These are phyloP conservation scores for Clavispora phyllophila DNA, from an alignment of 805 yeast species.

Conservation along the genomic window DNA sequence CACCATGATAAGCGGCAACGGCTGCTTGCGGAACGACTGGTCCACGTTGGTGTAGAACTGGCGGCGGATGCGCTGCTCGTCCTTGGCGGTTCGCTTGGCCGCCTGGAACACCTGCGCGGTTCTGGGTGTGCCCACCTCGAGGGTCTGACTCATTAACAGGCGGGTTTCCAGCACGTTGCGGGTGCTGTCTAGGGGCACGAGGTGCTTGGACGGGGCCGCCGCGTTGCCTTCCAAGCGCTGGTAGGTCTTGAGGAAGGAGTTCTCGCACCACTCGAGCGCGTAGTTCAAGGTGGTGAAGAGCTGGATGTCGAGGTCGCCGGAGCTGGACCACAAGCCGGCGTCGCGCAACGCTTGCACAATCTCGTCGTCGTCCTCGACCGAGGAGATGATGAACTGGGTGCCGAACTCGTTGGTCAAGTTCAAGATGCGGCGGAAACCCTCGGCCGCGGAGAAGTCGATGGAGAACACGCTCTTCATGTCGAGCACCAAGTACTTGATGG, in stretches of 20 bases:
- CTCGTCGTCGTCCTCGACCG: constrained; percentile 63
- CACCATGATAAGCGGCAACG: constrained; percentile 60
- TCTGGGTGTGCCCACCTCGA: constrained; percentile 42
- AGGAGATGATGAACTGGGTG: constrained; percentile 71
- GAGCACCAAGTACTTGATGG: constrained; percentile 74
- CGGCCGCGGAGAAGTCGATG: constrained; percentile 93
- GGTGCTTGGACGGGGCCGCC: not conserved
- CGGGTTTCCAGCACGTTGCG: constrained; percentile 2
- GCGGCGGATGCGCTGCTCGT: constrained; percentile 38
- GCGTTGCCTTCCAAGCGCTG: constrained; percentile 31
- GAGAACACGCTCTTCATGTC: constrained; percentile 80
- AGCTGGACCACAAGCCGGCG: constrained; percentile 62
- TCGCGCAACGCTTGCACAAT: constrained; percentile 71
- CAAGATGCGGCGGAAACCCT: constrained; percentile 84
- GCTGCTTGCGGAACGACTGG: constrained; percentile 41
- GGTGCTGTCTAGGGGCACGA: not conserved
- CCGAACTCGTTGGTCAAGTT: constrained; percentile 66
- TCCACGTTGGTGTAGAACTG: constrained; percentile 45
- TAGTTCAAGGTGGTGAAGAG: constrained; percentile 76
- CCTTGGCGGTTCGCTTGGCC: constrained; percentile 41
- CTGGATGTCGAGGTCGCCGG: constrained; percentile 41
- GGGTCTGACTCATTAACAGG: constrained; percentile 15
- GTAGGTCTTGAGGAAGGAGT: constrained; percentile 69
- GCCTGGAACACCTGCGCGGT: constrained; percentile 49
- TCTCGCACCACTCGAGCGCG: constrained; percentile 96